Conservation (phyloP, 352 stramenopile species). For the Pythium periplocum region DNA sequence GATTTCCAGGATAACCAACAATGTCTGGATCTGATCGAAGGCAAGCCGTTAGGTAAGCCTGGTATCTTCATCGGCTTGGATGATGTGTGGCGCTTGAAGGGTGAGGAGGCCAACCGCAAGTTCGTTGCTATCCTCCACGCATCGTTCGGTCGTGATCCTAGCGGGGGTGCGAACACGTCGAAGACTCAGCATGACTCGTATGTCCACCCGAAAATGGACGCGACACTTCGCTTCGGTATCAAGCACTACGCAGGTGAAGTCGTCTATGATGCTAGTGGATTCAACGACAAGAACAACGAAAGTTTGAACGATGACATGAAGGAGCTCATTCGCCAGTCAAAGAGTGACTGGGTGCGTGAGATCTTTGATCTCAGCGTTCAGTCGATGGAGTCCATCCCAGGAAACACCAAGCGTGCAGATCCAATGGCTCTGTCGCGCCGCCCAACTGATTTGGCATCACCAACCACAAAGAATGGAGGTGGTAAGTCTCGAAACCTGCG, state of each 20-base stretch:
- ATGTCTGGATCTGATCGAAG: slow-evolving; percentile 91
- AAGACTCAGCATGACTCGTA: slow-evolving; percentile 87
- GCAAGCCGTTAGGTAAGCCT: slow-evolving; percentile 83
- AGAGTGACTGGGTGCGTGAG: slow-evolving; percentile 74
- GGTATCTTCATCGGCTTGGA: slow-evolving; percentile 95
- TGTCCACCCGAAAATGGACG: slow-evolving; percentile 88
- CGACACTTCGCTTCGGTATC: slow-evolving; percentile 86
- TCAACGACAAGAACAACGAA: slow-evolving; percentile 99
- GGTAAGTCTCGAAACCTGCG: slow-evolving; percentile 81
- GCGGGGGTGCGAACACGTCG: slow-evolving; percentile 28
- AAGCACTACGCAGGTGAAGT: slow-evolving; percentile 93
- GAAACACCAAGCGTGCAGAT: slow-evolving; percentile 67
- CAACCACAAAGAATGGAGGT: slow-evolving; percentile 26
- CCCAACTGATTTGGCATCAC: slow-evolving; percentile 35
- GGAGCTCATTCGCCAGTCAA: slow-evolving; percentile 85
- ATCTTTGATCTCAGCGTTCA: slow-evolving; percentile 87
- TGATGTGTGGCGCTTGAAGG: slow-evolving; percentile 93
- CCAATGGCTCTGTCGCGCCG: slow-evolving; percentile 52
- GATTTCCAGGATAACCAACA: slow-evolving; percentile 93
- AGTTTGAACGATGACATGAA: slow-evolving; percentile 94
- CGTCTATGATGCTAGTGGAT: slow-evolving; percentile 95
- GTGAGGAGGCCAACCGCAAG: slow-evolving; percentile 89
- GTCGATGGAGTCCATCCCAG: slow-evolving; percentile 76
- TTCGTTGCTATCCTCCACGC: slow-evolving; percentile 87
- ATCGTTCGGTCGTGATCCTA: slow-evolving; percentile 70